Percentiles rank a stretch among this genome's conserved stretches.
phyloP scores from a whole-genome alignment of 805 yeast genomes.

The Cyberlindnera mrakii region DNA sequence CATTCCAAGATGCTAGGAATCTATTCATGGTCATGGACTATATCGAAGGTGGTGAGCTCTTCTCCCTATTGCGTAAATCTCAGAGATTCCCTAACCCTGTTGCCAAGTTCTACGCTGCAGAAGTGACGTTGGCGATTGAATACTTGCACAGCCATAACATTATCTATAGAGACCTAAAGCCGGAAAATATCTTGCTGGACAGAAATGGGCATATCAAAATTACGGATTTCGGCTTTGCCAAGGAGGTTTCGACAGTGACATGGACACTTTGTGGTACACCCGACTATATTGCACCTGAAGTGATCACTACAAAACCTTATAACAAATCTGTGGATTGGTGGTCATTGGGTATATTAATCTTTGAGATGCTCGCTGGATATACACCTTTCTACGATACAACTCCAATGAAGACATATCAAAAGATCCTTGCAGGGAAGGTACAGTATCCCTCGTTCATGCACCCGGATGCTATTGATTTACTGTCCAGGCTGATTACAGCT shows the following conservation, averaged over 20 bases:
- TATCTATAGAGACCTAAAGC: conserved; percentile 87
- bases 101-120: conserved; percentile 94
- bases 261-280: conserved; percentile 95
- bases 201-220: conserved; percentile 86
- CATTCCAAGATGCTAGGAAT: conserved; percentile 81
- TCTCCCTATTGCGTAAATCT: conserved; percentile 76
- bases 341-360: conserved; percentile 89
- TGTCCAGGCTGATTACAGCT: conserved; percentile 68
- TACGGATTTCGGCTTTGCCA: conserved; percentile 94
- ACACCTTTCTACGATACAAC: conserved; percentile 92
- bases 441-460: conserved; percentile 72
- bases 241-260: conserved; percentile 86
- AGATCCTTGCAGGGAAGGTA: conserved; percentile 75
- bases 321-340: conserved; percentile 97
- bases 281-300: conserved; percentile 95
- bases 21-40: conserved; percentile 95
- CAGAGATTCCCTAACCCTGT: conserved; percentile 94
- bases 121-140: conserved; percentile 78
- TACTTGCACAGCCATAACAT: conserved; percentile 81
- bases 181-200: conserved; percentile 85
- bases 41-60: conserved; percentile 93
- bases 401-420: conserved; percentile 92
- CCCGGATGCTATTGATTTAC: conserved; percentile 71
- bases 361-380: conserved; percentile 92
- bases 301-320: conserved; percentile 87